Evolutionary conservation across 176 grass and related monocot genomes (phyloP).

Genomic region (Poa annua): DNA sequence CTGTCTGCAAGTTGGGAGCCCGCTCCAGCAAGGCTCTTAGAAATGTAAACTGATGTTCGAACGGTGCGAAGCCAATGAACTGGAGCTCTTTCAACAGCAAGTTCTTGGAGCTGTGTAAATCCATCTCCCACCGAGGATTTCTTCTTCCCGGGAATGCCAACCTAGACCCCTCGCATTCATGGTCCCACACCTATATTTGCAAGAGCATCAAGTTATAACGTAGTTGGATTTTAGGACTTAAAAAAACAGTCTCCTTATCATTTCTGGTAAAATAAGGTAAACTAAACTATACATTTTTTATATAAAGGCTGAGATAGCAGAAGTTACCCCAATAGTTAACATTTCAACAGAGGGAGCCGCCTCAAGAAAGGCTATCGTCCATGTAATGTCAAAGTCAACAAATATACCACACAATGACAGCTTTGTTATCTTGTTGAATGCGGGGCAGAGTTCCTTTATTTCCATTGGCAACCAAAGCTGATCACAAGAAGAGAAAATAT

Average conservation of each 20-base stretch:
- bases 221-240: not conserved
- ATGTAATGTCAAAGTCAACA: conserved; percentile 8
- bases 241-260: not conserved
- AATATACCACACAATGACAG: not conserved
- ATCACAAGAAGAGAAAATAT: not conserved
- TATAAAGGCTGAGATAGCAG: not conserved
- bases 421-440: conserved; percentile 6
- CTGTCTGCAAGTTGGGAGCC: not conserved
- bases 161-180: not conserved
- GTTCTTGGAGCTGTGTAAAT: not conserved
- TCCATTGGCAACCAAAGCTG: conserved; percentile 11
- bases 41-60: conserved; percentile 24
- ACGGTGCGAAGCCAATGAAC: conserved; percentile 26
- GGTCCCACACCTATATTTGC: conserved; percentile 16
- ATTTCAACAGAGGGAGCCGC: not conserved
- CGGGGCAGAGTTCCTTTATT: conserved; percentile 10
- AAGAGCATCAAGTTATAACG: too few relatives aligned
- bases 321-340: not conserved
- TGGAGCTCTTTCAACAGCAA: conserved; percentile 14
- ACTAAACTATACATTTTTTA: not conserved
- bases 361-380: not conserved
- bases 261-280: not conserved
- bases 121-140: conserved; percentile 10
- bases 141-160: not conserved
- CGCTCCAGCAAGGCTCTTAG: conserved; percentile 32